Evolutionary conservation across 495 filamentous ascomycete genomes (phyloP).

Genomic region (Aspergillus egyptiacus): DNA sequence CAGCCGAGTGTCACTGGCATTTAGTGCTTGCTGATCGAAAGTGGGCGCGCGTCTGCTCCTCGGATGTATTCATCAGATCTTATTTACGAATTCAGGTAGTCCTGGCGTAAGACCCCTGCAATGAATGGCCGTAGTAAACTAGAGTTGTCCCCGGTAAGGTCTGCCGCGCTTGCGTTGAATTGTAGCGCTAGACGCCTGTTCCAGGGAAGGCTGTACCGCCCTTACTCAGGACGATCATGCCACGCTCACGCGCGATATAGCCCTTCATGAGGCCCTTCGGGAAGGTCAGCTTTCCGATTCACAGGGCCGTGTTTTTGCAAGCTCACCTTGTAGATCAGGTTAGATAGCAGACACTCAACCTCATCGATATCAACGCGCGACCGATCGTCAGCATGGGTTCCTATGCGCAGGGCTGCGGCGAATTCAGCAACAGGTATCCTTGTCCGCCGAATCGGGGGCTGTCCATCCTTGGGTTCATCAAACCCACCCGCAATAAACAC

Average conservation of each 20-base stretch:
- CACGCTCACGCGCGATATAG: conserved; percentile 86
- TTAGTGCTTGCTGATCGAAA: too few relatives aligned
- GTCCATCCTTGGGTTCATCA: conserved; percentile 63
- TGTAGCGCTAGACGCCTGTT: conserved; percentile 66
- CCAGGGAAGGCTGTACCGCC: conserved; percentile 80
- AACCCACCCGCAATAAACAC: conserved; percentile 79
- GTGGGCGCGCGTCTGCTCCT: too few relatives aligned
- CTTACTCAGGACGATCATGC: conserved; percentile 86
- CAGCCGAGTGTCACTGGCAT: too few relatives aligned
- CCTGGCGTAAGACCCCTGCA: not conserved
- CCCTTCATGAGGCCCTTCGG: conserved; percentile 87
- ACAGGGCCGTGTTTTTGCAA: not conserved
- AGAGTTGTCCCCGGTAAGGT: not conserved
- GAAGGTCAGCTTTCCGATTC: not conserved
- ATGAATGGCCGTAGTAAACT: not conserved
- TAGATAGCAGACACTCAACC: conserved; percentile 90
- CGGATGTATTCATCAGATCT: too few relatives aligned
- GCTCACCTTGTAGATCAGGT: conserved; percentile 92
- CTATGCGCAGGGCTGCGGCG: conserved; percentile 54
- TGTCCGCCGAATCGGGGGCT: conserved; percentile 58
- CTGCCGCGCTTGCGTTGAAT: not conserved
- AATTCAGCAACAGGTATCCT: conserved; percentile 80
- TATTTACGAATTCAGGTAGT: not conserved
- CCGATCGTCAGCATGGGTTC: conserved; percentile 47
- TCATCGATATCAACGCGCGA: conserved; percentile 78